phyloP scores from a whole-genome alignment of 495 filamentous ascomycete genomes.

The Physcia stellaris region DNA sequence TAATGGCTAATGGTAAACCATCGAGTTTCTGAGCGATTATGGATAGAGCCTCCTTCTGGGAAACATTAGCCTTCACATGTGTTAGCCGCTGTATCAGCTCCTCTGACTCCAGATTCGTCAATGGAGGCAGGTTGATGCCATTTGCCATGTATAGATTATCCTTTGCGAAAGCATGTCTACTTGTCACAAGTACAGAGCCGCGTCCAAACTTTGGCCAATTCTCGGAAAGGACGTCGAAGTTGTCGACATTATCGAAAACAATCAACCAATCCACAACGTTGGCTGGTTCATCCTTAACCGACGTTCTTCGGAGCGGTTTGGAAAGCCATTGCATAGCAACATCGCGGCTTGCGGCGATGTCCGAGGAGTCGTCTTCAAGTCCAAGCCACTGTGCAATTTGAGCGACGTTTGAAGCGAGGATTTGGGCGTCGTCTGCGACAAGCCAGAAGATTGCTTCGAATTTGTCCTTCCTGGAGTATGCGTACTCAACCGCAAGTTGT shows the following conservation, averaged over 20 bases:
- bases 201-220: slow-evolving; percentile 20
- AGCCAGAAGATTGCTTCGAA: slow-evolving; percentile 33
- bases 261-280: slow-evolving; percentile 23
- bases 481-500: slow-evolving; percentile 23
- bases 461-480: slow-evolving; percentile 10
- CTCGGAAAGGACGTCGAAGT: slow-evolving; percentile 19
- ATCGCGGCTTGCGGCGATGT: slow-evolving; percentile 16
- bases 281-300: slow-evolving; percentile 3
- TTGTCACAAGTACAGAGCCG: slow-evolving; percentile 27
- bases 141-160: background rate
- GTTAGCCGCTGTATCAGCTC: slow-evolving; percentile 12
- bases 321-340: slow-evolving; percentile 24
- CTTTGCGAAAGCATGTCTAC: slow-evolving; percentile 15
- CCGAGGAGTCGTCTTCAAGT: slow-evolving; percentile 21
- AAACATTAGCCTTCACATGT: background rate
- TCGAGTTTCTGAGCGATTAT: slow-evolving; percentile 12
- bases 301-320: slow-evolving; percentile 16
- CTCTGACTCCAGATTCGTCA: slow-evolving; percentile 10
- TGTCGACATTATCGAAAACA: slow-evolving; percentile 28
- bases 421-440: slow-evolving; percentile 20
- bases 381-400: slow-evolving; percentile 21
- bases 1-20: slow-evolving; percentile 26
- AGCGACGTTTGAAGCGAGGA: slow-evolving; percentile 20
- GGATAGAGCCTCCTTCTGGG: background rate
- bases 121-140: slow-evolving; percentile 2